Percentiles rank a stretch among this genome's conserved stretches.
Conservation (phyloP, 139 green algal genomes). For the Chlamydomonas incerta region DNA sequence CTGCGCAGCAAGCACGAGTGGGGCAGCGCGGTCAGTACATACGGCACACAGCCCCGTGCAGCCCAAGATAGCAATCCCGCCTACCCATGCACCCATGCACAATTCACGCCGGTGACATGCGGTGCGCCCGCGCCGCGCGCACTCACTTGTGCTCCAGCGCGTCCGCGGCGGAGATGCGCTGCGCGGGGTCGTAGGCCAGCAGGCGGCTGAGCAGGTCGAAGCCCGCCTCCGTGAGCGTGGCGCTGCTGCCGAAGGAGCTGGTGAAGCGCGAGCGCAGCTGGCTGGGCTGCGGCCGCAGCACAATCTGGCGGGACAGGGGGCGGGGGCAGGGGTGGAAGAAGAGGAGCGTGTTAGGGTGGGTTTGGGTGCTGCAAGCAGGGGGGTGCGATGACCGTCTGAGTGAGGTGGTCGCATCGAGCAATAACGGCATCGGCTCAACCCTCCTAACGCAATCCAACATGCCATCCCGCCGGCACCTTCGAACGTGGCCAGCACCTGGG, state of each 20-base stretch:
- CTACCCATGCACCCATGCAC: too few species aligned
- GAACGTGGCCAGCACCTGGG: too few species aligned
- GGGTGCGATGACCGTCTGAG: too few species aligned
- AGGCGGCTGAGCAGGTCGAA: conserved; percentile 60
- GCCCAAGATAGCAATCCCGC: not conserved
- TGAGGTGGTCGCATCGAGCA: too few species aligned
- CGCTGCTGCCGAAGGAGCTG: conserved; percentile 27
- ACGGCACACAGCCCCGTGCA: not conserved
- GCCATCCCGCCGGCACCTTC: too few species aligned
- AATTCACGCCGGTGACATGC: too few species aligned
- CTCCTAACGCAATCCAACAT: too few species aligned
- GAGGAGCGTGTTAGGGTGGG: not conserved
- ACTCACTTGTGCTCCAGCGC: conserved; percentile 58
- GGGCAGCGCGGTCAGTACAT: too few species aligned
- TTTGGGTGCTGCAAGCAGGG: not conserved
- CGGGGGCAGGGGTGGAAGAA: not conserved
- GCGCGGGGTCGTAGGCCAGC: conserved; percentile 58
- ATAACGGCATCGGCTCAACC: too few species aligned
- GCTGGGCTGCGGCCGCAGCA: conserved; percentile 38
- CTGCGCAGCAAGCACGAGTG: conserved; percentile 10
- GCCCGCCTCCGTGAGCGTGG: conserved; percentile 53
- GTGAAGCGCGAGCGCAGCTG: conserved; percentile 51
- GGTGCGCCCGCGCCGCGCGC: too few species aligned
- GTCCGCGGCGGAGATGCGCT: conserved; percentile 52
- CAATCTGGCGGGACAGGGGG: conserved; percentile 25